Evolutionary conservation across 176 grass and related monocot genomes (phyloP).

Genomic region (Phyllostachys edulis): DNA sequence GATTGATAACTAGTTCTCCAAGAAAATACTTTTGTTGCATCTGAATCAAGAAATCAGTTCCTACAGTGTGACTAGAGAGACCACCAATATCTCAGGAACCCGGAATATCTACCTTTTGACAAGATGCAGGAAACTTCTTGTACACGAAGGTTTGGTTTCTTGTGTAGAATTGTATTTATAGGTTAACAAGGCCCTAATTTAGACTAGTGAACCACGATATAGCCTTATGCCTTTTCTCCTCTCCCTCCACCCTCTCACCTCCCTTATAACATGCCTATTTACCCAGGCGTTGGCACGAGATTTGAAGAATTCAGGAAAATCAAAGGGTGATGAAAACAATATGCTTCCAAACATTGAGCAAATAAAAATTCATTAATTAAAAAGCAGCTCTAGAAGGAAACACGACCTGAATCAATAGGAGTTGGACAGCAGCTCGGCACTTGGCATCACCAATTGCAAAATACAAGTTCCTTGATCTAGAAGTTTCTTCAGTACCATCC

Average conservation of each 20-base stretch:
- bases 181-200: background rate
- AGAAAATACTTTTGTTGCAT: background rate
- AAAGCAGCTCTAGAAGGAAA: conserved; percentile 9
- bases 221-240: conserved; percentile 1
- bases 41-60: conserved; percentile 13
- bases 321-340: background rate
- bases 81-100: conserved; percentile 1
- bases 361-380: background rate
- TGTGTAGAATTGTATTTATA: background rate
- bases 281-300: background rate
- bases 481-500: conserved; percentile 60
- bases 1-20: background rate
- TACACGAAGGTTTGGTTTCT: background rate
- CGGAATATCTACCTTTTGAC: background rate
- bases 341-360: background rate
- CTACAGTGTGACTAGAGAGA: conserved; percentile 5
- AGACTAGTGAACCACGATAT: background rate
- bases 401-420: conserved; percentile 95
- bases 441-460: conserved; percentile 94
- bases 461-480: conserved; percentile 80
- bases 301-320: conserved; percentile 21
- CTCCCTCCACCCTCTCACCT: background rate
- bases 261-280: conserved; percentile 9
- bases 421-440: conserved; percentile 95
- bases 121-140: background rate